Evolutionary conservation across 2,329 filamentous ascomycete species (phyloP), one percentile per base, ranked within the genome.

Genomic region (Exophiala xenobiotica): DNA sequence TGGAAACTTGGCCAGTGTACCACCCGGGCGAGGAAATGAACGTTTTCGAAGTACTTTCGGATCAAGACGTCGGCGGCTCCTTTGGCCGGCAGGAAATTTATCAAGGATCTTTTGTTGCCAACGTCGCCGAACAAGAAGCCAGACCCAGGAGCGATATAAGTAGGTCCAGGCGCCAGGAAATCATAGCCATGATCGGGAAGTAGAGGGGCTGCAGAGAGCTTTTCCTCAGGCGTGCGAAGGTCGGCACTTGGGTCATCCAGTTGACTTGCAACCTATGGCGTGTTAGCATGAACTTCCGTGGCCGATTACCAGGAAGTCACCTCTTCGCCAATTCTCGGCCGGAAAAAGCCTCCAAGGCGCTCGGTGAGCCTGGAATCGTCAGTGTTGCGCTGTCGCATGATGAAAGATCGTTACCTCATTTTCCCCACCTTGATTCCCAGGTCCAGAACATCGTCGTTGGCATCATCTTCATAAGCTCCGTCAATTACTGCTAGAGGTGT

Each of bases 311-410:
- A 3, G 9, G 9, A 33, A 64, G 72, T 57, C 72, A 87, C 81
- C 74, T 90, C 86, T 66, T 89, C 83, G 3, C 80, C 78, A 51
- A 90, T 77, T 60, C 83, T 82, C 2, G 87, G 86, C 39, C 86
- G 75, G 37, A 87, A 83, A 59, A 87, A 79, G 1, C 86, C 86
- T 12, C 87, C 87, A 57, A 90, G 81, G 29, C 86, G 77, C 63
- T 90, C 87, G 2, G 85, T 88, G 53, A 90, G 82, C 52, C 76
- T 58, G 45, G 20, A 41, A 14, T 16, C 6, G 31, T 35, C 31
- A 48, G 11, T 24, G 38, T 47, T 33, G 35, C 35, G 4, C 22
- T 7, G 27, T 24, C 11, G 4, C 26, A 8, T 26, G 23, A 14
- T 18, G 12, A n/a, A 47, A 16, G 18, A 24, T 20, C n/a, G 8